These are phyloP conservation scores for Rugosomyces carneus DNA, from an alignment of 1,284 basidiomycete species.

Conservation along the genomic window DNA sequence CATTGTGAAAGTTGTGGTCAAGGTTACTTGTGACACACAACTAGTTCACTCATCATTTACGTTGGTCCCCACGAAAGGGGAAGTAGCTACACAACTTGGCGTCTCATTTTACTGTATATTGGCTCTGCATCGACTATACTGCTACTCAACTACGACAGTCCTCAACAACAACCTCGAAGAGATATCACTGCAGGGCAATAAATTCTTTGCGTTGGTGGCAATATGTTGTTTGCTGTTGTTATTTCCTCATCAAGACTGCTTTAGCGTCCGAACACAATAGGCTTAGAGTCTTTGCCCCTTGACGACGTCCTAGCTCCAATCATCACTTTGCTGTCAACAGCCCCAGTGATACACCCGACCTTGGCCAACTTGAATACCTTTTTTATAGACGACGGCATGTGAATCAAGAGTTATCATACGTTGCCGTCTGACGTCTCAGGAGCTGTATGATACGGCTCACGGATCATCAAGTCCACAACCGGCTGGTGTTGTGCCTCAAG, in stretches of 20 bases:
- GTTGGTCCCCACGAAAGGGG: slow-evolving; percentile 23
- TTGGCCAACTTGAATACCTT: not conserved
- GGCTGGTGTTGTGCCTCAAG: not conserved
- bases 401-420: not conserved
- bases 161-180: not conserved
- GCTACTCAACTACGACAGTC: not conserved
- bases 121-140: slow-evolving; percentile 9
- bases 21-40: slow-evolving; percentile 21
- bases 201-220: not conserved
- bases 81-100: slow-evolving; percentile 14
- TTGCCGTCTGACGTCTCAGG: not conserved
- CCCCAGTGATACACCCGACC: slow-evolving; percentile 2
- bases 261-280: not conserved
- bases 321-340: not conserved
- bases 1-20: slow-evolving; percentile 21
- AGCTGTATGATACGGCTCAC: not conserved
- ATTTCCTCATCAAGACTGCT: no score
- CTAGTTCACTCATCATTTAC: slow-evolving; percentile 18
- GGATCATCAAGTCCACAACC: not conserved
- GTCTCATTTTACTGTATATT: not conserved
- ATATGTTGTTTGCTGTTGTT: not conserved
- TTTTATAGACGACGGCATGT: not conserved
- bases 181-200: no score
- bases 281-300: slow-evolving; percentile 1
- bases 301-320: slow-evolving; percentile 1